phyloP scores from a whole-genome alignment of 2,329 filamentous ascomycete genomes.

The Chalaropsis thielavioides region DNA sequence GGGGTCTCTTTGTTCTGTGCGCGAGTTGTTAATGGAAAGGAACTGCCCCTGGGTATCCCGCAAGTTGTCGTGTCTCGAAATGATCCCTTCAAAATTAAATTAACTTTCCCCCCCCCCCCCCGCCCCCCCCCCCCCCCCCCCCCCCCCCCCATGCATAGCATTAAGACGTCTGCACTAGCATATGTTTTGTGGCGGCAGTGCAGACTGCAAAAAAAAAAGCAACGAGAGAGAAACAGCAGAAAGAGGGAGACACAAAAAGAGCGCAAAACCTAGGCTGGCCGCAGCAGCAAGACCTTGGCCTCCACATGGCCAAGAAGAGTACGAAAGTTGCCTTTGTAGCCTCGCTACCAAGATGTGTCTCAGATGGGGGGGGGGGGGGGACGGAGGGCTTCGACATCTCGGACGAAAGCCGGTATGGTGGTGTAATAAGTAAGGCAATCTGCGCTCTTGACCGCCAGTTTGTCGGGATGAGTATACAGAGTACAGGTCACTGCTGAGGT shows the following conservation, averaged over 20 bases:
- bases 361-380: too few species aligned
- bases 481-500: not conserved
- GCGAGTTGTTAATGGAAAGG: not conserved
- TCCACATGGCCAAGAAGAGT: not conserved
- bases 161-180: not conserved
- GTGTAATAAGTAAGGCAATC: not conserved
- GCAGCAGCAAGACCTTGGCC: not conserved
- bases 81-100: not conserved
- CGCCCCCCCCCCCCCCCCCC: not conserved
- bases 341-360: not conserved
- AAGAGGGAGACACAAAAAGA: not conserved
- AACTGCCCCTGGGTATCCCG: not conserved
- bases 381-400: too few species aligned
- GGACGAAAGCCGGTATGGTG: not conserved
- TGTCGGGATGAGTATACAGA: not conserved
- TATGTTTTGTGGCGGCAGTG: not conserved
- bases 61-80: not conserved
- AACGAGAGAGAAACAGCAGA: not conserved
- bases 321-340: not conserved
- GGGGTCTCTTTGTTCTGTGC: not conserved
- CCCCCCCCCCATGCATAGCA: not conserved
- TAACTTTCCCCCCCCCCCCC: not conserved
- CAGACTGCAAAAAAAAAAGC: not conserved
- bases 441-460: slow-evolving; percentile 2
- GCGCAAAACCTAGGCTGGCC: not conserved